These are phyloP conservation scores for Lolium perenne DNA, from an alignment of 176 grass and related monocot genomes.

Conservation along the genomic window DNA sequence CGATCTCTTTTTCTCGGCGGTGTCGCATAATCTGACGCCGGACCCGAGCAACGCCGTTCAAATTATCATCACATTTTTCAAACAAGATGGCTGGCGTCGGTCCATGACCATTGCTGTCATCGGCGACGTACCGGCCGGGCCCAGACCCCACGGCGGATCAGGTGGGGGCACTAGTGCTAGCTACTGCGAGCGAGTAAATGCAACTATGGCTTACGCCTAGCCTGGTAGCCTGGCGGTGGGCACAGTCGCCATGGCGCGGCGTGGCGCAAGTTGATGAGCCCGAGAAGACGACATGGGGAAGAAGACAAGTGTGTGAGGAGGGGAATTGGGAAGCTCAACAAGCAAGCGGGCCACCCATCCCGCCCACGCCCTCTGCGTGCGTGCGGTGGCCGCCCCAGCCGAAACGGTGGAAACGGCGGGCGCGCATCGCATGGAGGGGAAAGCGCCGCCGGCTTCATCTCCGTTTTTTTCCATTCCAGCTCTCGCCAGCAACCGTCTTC, in stretches of 20 bases:
- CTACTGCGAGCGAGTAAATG: not conserved
- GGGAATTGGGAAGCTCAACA: constrained; percentile 35
- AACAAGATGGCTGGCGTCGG: not conserved
- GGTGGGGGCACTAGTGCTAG: not conserved
- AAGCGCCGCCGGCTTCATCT: not conserved
- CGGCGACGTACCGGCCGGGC: not conserved
- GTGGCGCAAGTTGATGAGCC: constrained; percentile 16
- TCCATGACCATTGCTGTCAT: not conserved
- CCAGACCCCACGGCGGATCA: constrained; percentile 3
- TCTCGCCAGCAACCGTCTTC: not conserved
- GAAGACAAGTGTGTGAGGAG: not conserved
- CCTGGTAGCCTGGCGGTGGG: not conserved
- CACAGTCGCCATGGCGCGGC: not conserved
- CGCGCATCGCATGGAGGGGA: not conserved
- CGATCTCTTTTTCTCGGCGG: no score
- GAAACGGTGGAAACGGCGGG: constrained; percentile 22
- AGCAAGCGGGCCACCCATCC: constrained; percentile 19
- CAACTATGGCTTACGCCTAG: constrained; percentile 12
- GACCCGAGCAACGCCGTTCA: no score
- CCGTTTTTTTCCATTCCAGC: not conserved
- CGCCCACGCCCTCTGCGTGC: not conserved
- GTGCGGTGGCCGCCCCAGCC: not conserved
- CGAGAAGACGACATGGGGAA: constrained; percentile 25
- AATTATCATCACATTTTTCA: not conserved
- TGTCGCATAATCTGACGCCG: no score